Evolutionary conservation across 345 rosid species (phyloP), one percentile per base, ranked within the genome.

Genomic region (Conringia planisiliqua): DNA sequence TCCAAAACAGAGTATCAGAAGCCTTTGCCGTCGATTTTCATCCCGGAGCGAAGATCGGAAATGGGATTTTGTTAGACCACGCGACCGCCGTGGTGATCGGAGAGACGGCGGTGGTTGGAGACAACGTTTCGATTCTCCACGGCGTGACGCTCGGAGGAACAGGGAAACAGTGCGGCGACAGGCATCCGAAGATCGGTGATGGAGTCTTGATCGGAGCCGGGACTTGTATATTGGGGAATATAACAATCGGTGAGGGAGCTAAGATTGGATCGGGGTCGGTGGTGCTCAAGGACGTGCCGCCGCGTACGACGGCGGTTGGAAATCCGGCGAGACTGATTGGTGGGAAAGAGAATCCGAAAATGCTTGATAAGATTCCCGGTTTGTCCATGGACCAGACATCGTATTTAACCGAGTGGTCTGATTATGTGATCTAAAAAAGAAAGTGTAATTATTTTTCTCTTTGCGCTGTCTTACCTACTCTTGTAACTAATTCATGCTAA

Each of bases 191-290:
- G 85, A 91, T 91, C 10, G 97, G 97, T 0, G 85, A 91, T 36
- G 97, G 98, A 46, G 97, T 90, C 0, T 66, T 94, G 85, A 90
- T 91, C 32, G 98, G 98, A 46, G 96, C 97, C 0, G 95, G 95
- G 78, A 87, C 89, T 67, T 89, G 97, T 78, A 86, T 94, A 14
- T 80, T 94, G 87, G 98, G 96, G 55, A 94, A 85, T 20, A 83
- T 93, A 40, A 81, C 40, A 72, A 83, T 93, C 27, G 97, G 97
- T 2, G 90, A 88, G 16, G 98, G 97, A 16, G 97, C 93, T 24
- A 94, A 88, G 76, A 85, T 91, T 52, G 98, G 98, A 26, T 93
- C 97, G 4, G 87, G 97, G 0, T 94, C 98, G 2, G 89, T 94
- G 48, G 97, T 94, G 69, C 54, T 94, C 54, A 91, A 84, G 73